phyloP scores from a whole-genome alignment of 345 rosid species.

The Fremontodendron californicum region DNA sequence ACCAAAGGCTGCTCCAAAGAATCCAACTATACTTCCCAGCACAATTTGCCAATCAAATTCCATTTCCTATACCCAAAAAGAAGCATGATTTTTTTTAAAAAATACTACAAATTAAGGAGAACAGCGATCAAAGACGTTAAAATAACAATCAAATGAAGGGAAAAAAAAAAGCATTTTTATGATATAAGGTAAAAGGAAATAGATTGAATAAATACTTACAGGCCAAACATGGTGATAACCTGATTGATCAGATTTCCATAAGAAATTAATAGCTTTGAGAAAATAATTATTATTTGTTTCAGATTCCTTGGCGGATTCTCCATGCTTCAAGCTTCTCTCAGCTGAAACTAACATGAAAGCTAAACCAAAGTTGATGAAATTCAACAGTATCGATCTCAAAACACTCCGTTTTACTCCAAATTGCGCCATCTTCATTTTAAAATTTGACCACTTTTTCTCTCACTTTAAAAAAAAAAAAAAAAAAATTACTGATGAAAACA shows the following conservation, averaged over 20 bases:
- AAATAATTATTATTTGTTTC: constrained; percentile 19
- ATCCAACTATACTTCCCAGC: constrained; percentile 58
- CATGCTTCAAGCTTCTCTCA: constrained; percentile 42
- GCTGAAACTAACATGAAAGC: constrained; percentile 52
- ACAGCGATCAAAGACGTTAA: neutral
- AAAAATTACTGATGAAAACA: too few species aligned
- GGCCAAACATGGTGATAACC: constrained; percentile 80
- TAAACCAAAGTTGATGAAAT: constrained; percentile 30
- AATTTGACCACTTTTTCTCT: neutral
- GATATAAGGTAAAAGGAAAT: neutral
- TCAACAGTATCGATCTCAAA: constrained; percentile 33
- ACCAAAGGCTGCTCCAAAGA: constrained; percentile 88
- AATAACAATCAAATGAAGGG: neutral
- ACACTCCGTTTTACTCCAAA: constrained; percentile 36
- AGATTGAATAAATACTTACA: constrained; percentile 28
- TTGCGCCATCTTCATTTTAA: constrained; percentile 33
- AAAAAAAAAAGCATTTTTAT: neutral
- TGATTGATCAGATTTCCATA: constrained; percentile 39
- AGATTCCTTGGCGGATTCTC: constrained; percentile 20
- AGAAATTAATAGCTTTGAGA: constrained; percentile 30
- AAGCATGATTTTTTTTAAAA: too few species aligned
- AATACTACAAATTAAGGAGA: too few species aligned
- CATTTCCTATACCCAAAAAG: constrained; percentile 41
- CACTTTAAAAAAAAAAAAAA: too few species aligned
- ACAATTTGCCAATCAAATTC: constrained; percentile 72